Conservation (phyloP, 2,329 filamentous ascomycete genomes). For the Aspergillus clavatus region DNA sequence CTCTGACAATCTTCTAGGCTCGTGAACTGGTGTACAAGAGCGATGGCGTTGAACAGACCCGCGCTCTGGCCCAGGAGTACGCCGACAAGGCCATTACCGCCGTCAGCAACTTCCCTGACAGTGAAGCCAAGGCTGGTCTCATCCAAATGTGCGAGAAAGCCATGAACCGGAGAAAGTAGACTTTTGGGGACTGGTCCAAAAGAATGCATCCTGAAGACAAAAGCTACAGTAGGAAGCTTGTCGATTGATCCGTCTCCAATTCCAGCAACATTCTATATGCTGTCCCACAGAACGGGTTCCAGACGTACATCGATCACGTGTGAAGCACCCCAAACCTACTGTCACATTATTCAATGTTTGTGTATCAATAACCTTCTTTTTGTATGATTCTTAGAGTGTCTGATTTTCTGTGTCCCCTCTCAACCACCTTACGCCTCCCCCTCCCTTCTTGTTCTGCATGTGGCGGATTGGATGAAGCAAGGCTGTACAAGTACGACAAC, state of each 20-base stretch:
- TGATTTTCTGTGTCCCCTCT: background rate
- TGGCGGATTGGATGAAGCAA: background rate
- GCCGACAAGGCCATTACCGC: slow-evolving; percentile 80
- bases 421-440: background rate
- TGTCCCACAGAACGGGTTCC: background rate
- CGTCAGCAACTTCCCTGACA: slow-evolving; percentile 82
- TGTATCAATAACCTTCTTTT: background rate
- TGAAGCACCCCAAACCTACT: background rate
- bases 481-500: background rate
- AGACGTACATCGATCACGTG: background rate
- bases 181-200: background rate
- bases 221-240: background rate
- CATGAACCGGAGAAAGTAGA: slow-evolving; percentile 76
- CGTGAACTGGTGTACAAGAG: slow-evolving; percentile 77
- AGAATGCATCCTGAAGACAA: background rate
- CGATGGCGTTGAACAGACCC: slow-evolving; percentile 86
- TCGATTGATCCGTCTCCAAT: background rate
- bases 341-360: background rate
- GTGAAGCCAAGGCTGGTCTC: slow-evolving; percentile 86
- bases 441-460: background rate
- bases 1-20: slow-evolving; percentile 55
- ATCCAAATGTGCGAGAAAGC: slow-evolving; percentile 93
- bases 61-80: slow-evolving; percentile 85
- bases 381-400: background rate
- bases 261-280: background rate